Base-by-base conservation (phyloP, 768 basidiomycete species). In the Cystobasidium onofrii region DNA sequence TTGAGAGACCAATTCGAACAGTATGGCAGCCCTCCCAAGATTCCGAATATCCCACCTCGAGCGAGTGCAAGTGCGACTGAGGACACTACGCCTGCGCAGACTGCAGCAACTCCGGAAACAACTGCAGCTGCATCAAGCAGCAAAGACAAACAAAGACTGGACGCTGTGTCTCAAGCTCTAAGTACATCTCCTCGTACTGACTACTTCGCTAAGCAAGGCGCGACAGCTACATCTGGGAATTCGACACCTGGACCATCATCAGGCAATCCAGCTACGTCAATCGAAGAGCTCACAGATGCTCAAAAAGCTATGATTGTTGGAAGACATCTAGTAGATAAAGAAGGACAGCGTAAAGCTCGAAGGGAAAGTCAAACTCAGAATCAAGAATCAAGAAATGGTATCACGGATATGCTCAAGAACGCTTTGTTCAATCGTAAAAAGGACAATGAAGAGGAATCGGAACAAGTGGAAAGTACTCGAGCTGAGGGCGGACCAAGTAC, bases 301-400 rank as follows among this genome's bases (percentile, higher is more conserved):
- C 69, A 71, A 39, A 71, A 71, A 27, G 69, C 69, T 20, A 34
- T n/a, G 34, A 71, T 71, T 23, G 55, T 71, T 15, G 69, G 36
- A 9, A 7, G 50, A 9, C 69, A 71, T 60, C 54, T 71, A 25
- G 69, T 71, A n/a, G 69, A 60, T 29, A 29, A 25, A 27, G 46
- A 71, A 44, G 69, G 69, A 23, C 69, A 71, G 70, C 70, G 3
- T 20, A 73, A 31, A 43, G 36, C 34, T 25, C 41, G 73, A 60
- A 65, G 34, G 34, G 69, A 20, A 27, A 44, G 29, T 60, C 33
- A 60, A 9, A 31, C 65, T 4, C 36, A 54, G 44, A 67, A 13
- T 46, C 29, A 46, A 23, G 65, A 54, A 3, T 27, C 33, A 9
- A 67, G n/a, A 34, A 36, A 31, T 23, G 34, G 44, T 52, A 54